These are phyloP conservation scores for Lachancea sp. DNA, from an alignment of 805 yeast species.

Conservation along the genomic window DNA sequence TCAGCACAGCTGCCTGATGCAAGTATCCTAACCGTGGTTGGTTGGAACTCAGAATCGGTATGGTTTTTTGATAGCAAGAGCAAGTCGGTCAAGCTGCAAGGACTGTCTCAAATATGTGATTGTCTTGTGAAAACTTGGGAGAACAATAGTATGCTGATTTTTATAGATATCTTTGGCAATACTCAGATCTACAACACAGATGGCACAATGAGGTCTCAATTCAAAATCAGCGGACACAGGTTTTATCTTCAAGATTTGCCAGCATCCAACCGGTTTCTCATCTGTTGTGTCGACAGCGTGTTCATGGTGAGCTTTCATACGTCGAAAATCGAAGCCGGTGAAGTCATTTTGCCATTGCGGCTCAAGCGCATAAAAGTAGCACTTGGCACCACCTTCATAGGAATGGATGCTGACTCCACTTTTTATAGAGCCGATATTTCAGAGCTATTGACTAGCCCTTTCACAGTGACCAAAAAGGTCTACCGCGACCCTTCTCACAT, in stretches of 20 bases:
- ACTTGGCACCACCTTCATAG: neutral
- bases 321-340: neutral
- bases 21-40: neutral
- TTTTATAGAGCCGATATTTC: neutral
- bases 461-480: neutral
- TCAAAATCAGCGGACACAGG: constrained; percentile 2
- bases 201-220: neutral
- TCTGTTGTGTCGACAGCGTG: neutral
- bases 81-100: neutral
- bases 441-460: neutral
- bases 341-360: neutral
- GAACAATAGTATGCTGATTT: neutral
- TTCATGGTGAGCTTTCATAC: neutral
- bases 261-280: neutral
- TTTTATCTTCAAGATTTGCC: constrained; percentile 3
- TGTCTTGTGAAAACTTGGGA: constrained; percentile 2
- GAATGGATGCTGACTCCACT: neutral
- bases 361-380: neutral
- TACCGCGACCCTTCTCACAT: constrained; percentile 7
- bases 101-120: neutral
- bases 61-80: constrained; percentile 1
- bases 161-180: constrained; percentile 1
- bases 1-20: neutral
- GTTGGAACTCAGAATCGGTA: constrained; percentile 1
- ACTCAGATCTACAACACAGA: neutral